Evolutionary conservation across 1,284 basidiomycete species (phyloP), one percentile per base, ranked within the genome.

Genomic region (Mycosarcoma maydis): DNA sequence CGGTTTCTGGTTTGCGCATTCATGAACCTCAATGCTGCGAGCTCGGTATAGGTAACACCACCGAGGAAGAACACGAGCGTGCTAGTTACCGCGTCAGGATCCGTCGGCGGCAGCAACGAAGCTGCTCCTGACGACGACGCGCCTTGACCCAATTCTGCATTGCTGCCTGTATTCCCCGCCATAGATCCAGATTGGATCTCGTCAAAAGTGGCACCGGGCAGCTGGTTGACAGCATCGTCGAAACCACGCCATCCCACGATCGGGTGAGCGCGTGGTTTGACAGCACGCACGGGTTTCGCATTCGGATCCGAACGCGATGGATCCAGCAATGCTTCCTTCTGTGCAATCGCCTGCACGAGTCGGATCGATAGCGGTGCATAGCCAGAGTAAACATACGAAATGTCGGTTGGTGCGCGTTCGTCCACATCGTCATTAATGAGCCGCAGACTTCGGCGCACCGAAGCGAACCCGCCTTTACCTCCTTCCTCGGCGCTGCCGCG

Each of bases 11-110:
- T 78, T 44, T 77, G 72, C 73, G 88, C 86, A 59, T 88, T 87
- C 82, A 95, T 90, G 90, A 92, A 96, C 77, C 96, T 86, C 72
- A 99, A 82, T 9, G 95, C 94, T 19, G 94, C 90, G 51, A 98
- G 91, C 84, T 98, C 96, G 7, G 95, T 94, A 77, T 92, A 96
- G 6, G 96, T 98, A 81, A 94, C 94, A 3, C 96, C 96, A 30
- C 96, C 96, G n/a, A 98, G 84, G 87, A 98, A 98, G 84, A 97
- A 97, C 10, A 99, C 91, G 20, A 96, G 87, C 2, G 93, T 97
- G 3, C 90, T 96, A 3, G 87, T 88, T 5, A 87, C 83, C 65
- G 79, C 60, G 8, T 79, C 78, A 27, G 82, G 73, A 7, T 62
- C 56, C 4, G 30, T 61, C 54, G 47, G 14, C 6, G 50, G 39